Base-by-base conservation (phyloP, 768 basidiomycete species). In the Dentipellis sp. region DNA sequence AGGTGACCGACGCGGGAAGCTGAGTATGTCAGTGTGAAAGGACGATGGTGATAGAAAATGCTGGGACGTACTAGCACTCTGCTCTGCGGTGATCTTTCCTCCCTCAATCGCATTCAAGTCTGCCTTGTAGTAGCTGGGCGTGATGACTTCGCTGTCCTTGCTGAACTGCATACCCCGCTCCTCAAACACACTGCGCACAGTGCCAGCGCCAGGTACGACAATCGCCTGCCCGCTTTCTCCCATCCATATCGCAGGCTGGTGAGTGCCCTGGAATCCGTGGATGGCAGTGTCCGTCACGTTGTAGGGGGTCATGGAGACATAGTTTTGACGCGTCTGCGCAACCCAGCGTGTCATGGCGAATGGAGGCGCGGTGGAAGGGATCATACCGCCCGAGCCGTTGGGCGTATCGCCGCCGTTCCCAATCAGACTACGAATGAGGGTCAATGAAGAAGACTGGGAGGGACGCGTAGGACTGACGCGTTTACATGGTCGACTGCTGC, bases 211-310 rank as follows among this genome's bases (percentile, higher is more conserved):
- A 10, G 87, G 85, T 29, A 76, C 74, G 22, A 89, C 72, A 4
- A 78, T 73, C 2, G 83, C 78, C 49, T 79, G 78, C 0, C 78
- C 87, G 59, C 81, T 86, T 62, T 88, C 87, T 2, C 85, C 89
- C 88, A 92, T 91, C 89, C 88, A 91, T 38, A 92, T 91, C 0
- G 90, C 90, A 10, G 89, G 88, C 61, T 90, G 90, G 54, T 88
- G 82, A 3, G 89, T 91, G 4, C 79, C 88, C 46, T 86, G 80
- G 62, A 91, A 90, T 1, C 90, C 89, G 61, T 88, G 83, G 3
- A 91, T 79, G 11, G 63, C 64, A 0, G 67, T 70, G 57, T 76
- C 77, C 0, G 86, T 84, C 66, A 78, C 76, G 66, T 88, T 87
- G 63, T 84, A 88, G 4, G 86, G 84, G 1, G 81, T 81, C 10